Base-by-base conservation (phyloP, 2,329 filamentous ascomycete genomes). In the Fusarium redolens region DNA sequence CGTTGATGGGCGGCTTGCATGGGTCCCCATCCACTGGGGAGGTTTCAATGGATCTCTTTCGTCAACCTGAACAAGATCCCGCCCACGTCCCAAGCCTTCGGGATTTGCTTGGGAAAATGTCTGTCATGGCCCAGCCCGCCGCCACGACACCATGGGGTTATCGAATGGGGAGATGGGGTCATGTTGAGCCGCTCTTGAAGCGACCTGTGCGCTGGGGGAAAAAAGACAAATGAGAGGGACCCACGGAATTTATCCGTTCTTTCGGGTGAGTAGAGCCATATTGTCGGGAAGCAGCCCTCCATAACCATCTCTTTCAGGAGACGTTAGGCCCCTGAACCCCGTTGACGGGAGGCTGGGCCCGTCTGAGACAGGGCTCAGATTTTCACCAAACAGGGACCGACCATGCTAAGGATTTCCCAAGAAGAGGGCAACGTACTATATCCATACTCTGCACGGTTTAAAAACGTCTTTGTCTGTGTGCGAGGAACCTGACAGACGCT, bases 1-100 rank as follows among this genome's bases (percentile, higher is more conserved):
- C 80, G 80, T 78, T 78, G 78, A 76, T 77, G 70, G 72, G 77
- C 76, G 76, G 78, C 73, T 75, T 76, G 75, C 75, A 78, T 78
- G 74, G 77, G 68, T 54, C 65, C 75, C 68, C 69, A 75, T 77
- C 69, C 72, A 64, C 65, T 68, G 69, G 71, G 60, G 68, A 62
- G 60, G 55, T 58, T 74, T 69, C 41, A 35, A 74, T 74, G 71
- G 68, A 72, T 72, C 72, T 64, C 68, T 69, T 74, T 72, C 58
- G 61, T 72, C 70, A 67, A 73, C 68, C 70, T 75, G 75, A 72
- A 58, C 71, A 70, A 65, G 74, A 69, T 75, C 71, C 72, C 74
- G 74, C 76, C 67, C 74, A 75, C 75, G 75, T 78, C 73, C 75
- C 75, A 77, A 77, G 69, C 69, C 71, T 78, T 77, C 75, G 75